These are phyloP conservation scores for Chlamydomonas asymmetrica DNA, from an alignment of 139 green algal genomes.

Conservation along the genomic window DNA sequence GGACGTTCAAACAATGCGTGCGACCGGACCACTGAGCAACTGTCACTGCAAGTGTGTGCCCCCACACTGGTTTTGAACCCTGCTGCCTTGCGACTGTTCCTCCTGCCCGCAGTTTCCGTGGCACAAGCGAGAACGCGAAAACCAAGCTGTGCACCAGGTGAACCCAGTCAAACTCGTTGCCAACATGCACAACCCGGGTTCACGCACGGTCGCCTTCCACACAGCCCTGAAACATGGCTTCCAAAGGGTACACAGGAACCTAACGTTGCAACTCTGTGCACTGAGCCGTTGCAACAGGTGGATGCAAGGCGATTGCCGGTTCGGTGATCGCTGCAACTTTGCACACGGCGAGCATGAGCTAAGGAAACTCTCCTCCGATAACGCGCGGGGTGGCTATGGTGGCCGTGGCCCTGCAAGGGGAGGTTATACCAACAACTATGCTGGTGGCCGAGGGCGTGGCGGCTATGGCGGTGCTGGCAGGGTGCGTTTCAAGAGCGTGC, in stretches of 20 bases:
- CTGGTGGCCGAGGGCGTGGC: not conserved
- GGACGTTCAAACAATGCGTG: no score
- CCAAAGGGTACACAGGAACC: not conserved
- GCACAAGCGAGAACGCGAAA: constrained; percentile 83
- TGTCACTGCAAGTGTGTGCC: no score
- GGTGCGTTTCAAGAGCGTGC: constrained; percentile 12
- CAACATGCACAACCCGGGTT: not conserved
- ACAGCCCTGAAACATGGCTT: no score
- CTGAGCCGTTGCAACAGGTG: constrained; percentile 54
- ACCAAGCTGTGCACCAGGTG: constrained; percentile 86
- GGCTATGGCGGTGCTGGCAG: constrained; percentile 16
- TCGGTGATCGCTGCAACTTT: constrained; percentile 94
- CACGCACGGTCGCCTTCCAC: no score
- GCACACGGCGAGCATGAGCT: constrained; percentile 92
- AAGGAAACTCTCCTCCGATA: constrained; percentile 49
- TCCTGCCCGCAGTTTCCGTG: constrained; percentile 77
- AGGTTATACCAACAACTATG: constrained; percentile 20
- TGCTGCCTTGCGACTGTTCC: no score
- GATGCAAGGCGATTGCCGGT: constrained; percentile 84
- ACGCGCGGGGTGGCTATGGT: constrained; percentile 34
- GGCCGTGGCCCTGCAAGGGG: constrained; percentile 8
- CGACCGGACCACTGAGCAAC: no score
- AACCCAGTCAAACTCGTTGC: not conserved
- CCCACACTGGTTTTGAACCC: no score
- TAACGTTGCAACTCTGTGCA: not conserved